Evolutionary conservation across 1,284 basidiomycete species (phyloP).

Genomic region (Microstroma glucosiphilum): DNA sequence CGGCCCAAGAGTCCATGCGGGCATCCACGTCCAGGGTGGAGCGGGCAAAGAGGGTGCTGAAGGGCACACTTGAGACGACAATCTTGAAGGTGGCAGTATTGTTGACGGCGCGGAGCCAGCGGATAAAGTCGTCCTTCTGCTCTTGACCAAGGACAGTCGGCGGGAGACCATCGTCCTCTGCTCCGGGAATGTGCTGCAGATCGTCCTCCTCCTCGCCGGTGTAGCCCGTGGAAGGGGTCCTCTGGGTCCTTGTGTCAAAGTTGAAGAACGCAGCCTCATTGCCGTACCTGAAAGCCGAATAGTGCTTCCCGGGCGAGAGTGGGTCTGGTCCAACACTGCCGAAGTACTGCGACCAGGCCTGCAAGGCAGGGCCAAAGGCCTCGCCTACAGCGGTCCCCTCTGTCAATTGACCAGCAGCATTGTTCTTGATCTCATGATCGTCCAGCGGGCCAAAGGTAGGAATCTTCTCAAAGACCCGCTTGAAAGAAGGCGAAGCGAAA

Average conservation of each 20-base stretch:
- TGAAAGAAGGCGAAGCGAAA: constrained; percentile 44
- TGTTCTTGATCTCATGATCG: constrained; percentile 49
- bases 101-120: constrained; percentile 65
- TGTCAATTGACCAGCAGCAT: constrained; percentile 30
- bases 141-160: constrained; percentile 67
- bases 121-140: constrained; percentile 62
- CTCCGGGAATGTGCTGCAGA: background rate
- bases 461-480: constrained; percentile 38
- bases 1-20: constrained; percentile 64
- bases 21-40: constrained; percentile 58
- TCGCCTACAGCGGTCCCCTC: constrained; percentile 7
- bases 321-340: constrained; percentile 64
- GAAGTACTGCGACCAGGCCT: constrained; percentile 65
- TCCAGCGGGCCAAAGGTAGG: constrained; percentile 48
- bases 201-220: constrained; percentile 52
- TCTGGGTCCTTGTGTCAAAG: constrained; percentile 67
- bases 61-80: constrained; percentile 68
- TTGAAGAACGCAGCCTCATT: constrained; percentile 64
- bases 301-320: constrained; percentile 55
- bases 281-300: constrained; percentile 55
- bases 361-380: constrained; percentile 14
- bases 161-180: background rate
- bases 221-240: constrained; percentile 54
- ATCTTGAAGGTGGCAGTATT: constrained; percentile 73
- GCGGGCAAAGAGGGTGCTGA: constrained; percentile 66